Percentiles rank a stretch among this genome's conserved stretches.
Conservation (phyloP, 2,329 filamentous ascomycete genomes). For the Talaromyces funiculosus region DNA sequence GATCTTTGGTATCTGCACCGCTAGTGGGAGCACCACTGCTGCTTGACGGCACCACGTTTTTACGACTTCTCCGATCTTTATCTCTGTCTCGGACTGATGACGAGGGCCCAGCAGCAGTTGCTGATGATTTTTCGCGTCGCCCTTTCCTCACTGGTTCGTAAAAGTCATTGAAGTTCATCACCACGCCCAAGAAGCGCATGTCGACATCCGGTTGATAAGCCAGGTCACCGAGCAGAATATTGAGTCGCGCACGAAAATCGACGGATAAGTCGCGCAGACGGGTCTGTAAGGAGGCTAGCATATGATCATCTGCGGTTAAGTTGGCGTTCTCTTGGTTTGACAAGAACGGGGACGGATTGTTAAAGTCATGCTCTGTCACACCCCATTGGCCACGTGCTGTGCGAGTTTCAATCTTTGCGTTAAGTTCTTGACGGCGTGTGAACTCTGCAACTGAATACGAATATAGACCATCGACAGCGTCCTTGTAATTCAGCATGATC, state of each 20-base stretch:
- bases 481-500: constrained; percentile 88
- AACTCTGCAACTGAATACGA: constrained; percentile 94
- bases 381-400: constrained; percentile 62
- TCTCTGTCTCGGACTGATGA: constrained; percentile 29
- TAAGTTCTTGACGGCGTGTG: constrained; percentile 79
- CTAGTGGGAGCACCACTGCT: not conserved
- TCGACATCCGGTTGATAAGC: constrained; percentile 92
- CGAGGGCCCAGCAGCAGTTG: constrained; percentile 19
- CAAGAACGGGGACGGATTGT: constrained; percentile 20
- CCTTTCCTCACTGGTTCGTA: constrained; percentile 69
- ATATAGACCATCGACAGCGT: constrained; percentile 89
- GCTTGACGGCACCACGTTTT: constrained; percentile 4
- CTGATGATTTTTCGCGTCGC: constrained; percentile 30
- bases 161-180: constrained; percentile 99
- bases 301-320: constrained; percentile 48
- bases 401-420: constrained; percentile 63
- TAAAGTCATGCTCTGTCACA: constrained; percentile 50
- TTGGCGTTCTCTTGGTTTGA: constrained; percentile 25
- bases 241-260: constrained; percentile 72
- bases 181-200: constrained; percentile 89
- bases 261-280: constrained; percentile 66
- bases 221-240: constrained; percentile 79
- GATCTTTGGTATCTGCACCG: constrained; percentile 14
- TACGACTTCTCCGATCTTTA: constrained; percentile 14
- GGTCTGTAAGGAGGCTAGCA: constrained; percentile 69